Percentiles rank a stretch among this genome's conserved stretches.
Evolutionary conservation across 495 filamentous ascomycete genomes (phyloP).

Genomic region (Tuber borchii): DNA sequence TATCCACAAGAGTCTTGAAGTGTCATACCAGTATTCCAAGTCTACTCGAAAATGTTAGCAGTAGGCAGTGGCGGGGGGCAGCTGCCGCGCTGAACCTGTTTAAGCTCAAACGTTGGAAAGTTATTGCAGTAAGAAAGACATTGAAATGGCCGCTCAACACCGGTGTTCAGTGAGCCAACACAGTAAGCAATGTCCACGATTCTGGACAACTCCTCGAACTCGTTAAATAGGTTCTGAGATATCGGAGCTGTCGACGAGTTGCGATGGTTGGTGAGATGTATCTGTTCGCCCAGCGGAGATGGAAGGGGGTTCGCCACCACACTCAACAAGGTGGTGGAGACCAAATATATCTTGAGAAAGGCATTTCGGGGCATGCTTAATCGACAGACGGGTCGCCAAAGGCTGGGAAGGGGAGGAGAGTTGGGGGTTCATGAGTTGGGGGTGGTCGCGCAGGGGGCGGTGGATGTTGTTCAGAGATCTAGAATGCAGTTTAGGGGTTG

Average conservation of each 20-base stretch:
- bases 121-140: slow-evolving; percentile 78
- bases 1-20: slow-evolving; percentile 91
- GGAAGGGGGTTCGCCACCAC: not conserved
- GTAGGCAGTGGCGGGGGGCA: not conserved
- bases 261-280: not conserved
- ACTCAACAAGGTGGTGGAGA: not conserved
- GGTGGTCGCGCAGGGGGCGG: not conserved
- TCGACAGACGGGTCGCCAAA: not conserved
- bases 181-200: slow-evolving; percentile 95
- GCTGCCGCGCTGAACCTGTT: slow-evolving; percentile 49
- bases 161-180: slow-evolving; percentile 65
- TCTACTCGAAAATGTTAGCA: slow-evolving; percentile 44
- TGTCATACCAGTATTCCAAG: slow-evolving; percentile 84
- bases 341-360: not conserved
- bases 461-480: not conserved
- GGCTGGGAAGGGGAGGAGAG: not conserved
- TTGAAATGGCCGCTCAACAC: slow-evolving; percentile 71
- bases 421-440: not conserved
- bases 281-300: not conserved
- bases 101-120: slow-evolving; percentile 69
- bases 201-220: slow-evolving; percentile 76
- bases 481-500: not conserved
- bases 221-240: slow-evolving; percentile 62
- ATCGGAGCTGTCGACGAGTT: slow-evolving; percentile 41
- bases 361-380: not conserved